Percentiles rank a stretch among this genome's conserved stretches.
These are phyloP conservation scores for Scytalidium sp. DNA, from an alignment of 2,329 filamentous ascomycete genomes.

Conservation along the genomic window DNA sequence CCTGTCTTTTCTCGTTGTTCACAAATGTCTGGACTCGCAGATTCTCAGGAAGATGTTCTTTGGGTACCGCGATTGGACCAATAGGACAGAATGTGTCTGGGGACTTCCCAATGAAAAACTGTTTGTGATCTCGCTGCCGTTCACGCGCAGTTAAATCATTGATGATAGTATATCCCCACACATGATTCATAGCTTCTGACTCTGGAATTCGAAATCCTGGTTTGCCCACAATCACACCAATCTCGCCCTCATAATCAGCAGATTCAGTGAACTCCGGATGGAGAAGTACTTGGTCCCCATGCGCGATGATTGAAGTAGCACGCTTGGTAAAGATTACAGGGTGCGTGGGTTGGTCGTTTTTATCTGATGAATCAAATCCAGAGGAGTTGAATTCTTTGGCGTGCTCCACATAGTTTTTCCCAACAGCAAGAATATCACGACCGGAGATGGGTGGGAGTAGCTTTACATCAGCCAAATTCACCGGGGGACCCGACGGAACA, in stretches of 20 bases:
- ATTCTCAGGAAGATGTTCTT: conserved; percentile 37
- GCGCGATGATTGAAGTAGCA: conserved; percentile 37
- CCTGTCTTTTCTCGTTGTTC: conserved; percentile 49
- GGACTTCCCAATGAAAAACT: conserved; percentile 58
- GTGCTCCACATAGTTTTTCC: conserved; percentile 56
- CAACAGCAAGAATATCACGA: conserved; percentile 52
- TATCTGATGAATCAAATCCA: conserved; percentile 53
- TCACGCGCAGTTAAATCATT: conserved; percentile 55
- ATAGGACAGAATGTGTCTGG: conserved; percentile 55
- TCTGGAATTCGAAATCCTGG: conserved; percentile 38
- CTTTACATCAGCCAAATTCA: conserved; percentile 34
- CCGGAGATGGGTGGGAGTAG: conserved; percentile 44
- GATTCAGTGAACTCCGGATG: conserved; percentile 45
- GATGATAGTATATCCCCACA: conserved; percentile 43
- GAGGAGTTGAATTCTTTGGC: conserved; percentile 55
- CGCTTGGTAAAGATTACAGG: conserved; percentile 56
- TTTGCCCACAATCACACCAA: conserved; percentile 51
- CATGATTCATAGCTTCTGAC: conserved; percentile 17
- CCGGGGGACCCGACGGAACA: conserved; percentile 27
- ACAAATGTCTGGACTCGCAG: conserved; percentile 39
- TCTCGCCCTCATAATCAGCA: conserved; percentile 49
- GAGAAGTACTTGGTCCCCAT: conserved; percentile 35
- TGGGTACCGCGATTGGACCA: conserved; percentile 50
- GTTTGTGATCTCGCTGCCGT: conserved; percentile 57
- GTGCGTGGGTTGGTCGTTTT: conserved; percentile 47